phyloP scores from a whole-genome alignment of 352 stramenopile genomes.

The Globisporangium heterothallicum region DNA sequence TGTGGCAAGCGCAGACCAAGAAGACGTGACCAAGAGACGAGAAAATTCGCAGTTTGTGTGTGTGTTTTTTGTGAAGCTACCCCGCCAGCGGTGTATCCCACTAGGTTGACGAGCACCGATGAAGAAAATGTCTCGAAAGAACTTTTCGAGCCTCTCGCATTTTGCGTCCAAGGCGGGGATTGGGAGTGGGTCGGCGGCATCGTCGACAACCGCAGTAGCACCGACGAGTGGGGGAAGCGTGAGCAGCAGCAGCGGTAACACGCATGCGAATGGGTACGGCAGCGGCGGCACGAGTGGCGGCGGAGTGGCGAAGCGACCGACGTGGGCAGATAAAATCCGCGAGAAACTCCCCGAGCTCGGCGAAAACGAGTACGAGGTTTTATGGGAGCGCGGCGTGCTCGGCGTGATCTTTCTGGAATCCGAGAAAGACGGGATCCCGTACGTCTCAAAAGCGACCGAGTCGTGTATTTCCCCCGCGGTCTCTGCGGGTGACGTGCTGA shows the following conservation, averaged over 20 bases:
- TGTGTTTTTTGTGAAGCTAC: no score
- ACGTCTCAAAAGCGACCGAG: conserved; percentile 84
- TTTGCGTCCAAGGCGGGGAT: conserved; percentile 36
- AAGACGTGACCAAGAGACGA: no score
- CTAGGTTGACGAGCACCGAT: conserved; percentile 26
- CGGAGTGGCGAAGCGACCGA: conserved; percentile 26
- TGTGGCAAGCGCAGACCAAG: no score
- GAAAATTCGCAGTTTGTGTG: no score
- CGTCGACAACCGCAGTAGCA: conserved; percentile 13
- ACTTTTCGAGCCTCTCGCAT: conserved; percentile 43
- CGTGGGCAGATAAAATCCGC: conserved; percentile 75
- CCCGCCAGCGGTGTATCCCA: no score
- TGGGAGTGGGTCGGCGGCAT: conserved; percentile 25
- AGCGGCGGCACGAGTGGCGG: conserved; percentile 5
- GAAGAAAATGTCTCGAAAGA: conserved; percentile 72
- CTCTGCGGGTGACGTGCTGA: conserved; percentile 68
- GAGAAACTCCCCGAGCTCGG: conserved; percentile 70
- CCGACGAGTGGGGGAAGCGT: conserved; percentile 12
- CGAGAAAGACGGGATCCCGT: conserved; percentile 80
- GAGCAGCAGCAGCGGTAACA: conserved; percentile 14
- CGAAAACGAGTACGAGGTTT: conserved; percentile 83
- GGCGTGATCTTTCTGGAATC: conserved; percentile 86
- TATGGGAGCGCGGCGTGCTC: conserved; percentile 82
- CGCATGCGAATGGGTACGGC: conserved; percentile 6
- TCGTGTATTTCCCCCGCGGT: conserved; percentile 77